Conservation (phyloP, 2,329 filamentous ascomycete species). For the Paradendryphiella salina region DNA sequence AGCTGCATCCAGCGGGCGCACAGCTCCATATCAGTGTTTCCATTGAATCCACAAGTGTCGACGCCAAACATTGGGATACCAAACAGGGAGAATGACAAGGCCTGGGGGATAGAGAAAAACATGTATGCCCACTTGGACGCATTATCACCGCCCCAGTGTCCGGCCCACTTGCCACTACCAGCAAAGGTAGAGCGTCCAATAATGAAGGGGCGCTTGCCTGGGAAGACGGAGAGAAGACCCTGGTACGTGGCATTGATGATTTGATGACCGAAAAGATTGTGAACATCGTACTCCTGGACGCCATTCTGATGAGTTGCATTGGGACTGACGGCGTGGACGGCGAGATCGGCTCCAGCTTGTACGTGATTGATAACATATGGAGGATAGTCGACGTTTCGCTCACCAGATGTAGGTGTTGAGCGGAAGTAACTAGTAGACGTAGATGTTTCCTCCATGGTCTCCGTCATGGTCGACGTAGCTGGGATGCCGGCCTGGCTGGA, state of each 20-base stretch:
- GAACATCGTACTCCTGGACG: conserved; percentile 76
- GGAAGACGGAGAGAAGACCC: conserved; percentile 65
- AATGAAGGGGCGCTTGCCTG: conserved; percentile 76
- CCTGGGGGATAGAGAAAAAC: conserved; percentile 77
- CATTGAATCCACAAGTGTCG: conserved; percentile 67
- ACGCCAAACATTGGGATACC: conserved; percentile 75
- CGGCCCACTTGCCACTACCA: conserved; percentile 73
- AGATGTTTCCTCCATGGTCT: conserved; percentile 19
- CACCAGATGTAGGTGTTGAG: conserved; percentile 64
- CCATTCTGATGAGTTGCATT: conserved; percentile 78
- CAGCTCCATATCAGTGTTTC: conserved; percentile 68
- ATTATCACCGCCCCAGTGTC: conserved; percentile 81
- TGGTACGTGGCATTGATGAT: conserved; percentile 78
- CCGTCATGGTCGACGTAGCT: conserved; percentile 25
- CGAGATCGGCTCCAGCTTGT: conserved; percentile 65
- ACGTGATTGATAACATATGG: conserved; percentile 77
- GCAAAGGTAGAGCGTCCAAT: conserved; percentile 82
- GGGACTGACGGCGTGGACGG: conserved; percentile 71
- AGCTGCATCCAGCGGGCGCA: conserved; percentile 76
- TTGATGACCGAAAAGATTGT: conserved; percentile 71
- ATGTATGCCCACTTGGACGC: conserved; percentile 71
- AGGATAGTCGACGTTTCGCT: conserved; percentile 70
- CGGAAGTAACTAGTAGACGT: conserved; percentile 55
- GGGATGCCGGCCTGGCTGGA: conserved; percentile 55
- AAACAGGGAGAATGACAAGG: conserved; percentile 72